These are phyloP conservation scores for Aspergillus clavatus DNA, from an alignment of 2,329 filamentous ascomycete species.

Conservation along the genomic window DNA sequence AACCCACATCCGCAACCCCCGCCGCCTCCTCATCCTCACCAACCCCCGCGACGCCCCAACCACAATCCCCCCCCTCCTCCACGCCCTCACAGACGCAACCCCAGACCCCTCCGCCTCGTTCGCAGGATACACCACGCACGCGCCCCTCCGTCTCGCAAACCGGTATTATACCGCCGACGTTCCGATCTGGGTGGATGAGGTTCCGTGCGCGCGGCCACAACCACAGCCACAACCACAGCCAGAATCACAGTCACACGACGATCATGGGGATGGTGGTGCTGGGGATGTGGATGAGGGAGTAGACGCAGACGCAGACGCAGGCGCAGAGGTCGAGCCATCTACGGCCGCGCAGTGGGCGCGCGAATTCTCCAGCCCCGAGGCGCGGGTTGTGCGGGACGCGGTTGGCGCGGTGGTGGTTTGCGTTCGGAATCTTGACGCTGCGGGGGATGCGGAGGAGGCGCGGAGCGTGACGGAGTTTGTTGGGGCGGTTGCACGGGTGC, in stretches of 20 bases:
- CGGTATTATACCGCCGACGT: slow-evolving; percentile 44
- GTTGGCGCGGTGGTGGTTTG: slow-evolving; percentile 42
- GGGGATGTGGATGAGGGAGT: neutral
- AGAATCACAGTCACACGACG: too few species aligned
- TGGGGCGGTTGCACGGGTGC: slow-evolving; percentile 35
- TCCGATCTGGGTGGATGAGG: slow-evolving; percentile 46
- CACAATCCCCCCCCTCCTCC: slow-evolving; percentile 35
- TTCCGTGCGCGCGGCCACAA: slow-evolving; percentile 25
- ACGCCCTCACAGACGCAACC: slow-evolving; percentile 32
- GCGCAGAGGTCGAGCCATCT: slow-evolving; percentile 6
- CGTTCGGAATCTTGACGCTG: slow-evolving; percentile 25
- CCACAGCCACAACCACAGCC: neutral
- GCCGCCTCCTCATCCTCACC: slow-evolving; percentile 39
- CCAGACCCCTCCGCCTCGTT: slow-evolving; percentile 31
- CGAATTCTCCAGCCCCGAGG: slow-evolving; percentile 40
- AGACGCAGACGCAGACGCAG: neutral
- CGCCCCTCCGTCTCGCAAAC: slow-evolving; percentile 37
- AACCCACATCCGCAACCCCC: slow-evolving; percentile 32
- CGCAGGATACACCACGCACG: slow-evolving; percentile 44
- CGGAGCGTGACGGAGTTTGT: slow-evolving; percentile 30
- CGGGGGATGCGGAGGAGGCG: slow-evolving; percentile 17
- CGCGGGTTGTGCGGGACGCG: slow-evolving; percentile 41
- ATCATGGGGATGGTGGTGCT: too few species aligned
- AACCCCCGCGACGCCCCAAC: slow-evolving; percentile 30
- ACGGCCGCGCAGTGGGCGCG: slow-evolving; percentile 32